These are phyloP conservation scores for Entrophospora sp. DNA, from an alignment of 192 early-diverging fungal species.

Conservation along the genomic window DNA sequence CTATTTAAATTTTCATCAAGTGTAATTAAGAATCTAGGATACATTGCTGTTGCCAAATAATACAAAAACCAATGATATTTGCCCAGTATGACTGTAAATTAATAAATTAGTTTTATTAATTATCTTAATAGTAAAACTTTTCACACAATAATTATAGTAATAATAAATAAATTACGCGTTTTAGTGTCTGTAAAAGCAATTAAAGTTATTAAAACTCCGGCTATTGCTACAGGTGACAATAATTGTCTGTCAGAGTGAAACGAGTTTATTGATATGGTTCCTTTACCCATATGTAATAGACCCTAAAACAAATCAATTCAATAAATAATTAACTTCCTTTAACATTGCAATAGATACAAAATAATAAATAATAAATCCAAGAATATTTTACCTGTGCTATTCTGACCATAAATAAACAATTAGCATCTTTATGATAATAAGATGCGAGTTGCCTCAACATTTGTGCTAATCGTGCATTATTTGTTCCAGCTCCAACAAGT, in stretches of 20 bases:
- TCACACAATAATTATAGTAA: no score
- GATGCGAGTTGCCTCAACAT: conserved; percentile 93
- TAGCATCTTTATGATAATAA: conserved; percentile 94
- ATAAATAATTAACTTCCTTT: no score
- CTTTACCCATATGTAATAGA: conserved; percentile 95
- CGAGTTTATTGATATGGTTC: conserved; percentile 93
- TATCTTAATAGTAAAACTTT: no score
- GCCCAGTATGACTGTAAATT: conserved; percentile 65
- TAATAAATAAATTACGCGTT: conserved; percentile 47
- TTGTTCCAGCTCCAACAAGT: conserved; percentile 95
- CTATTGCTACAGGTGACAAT: conserved; percentile 81
- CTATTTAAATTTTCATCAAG: conserved; percentile 83
- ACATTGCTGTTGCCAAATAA: conserved; percentile 87
- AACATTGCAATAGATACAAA: no score
- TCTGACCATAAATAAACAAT: conserved; percentile 75
- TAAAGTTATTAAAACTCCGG: conserved; percentile 80
- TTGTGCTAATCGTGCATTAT: conserved; percentile 97
- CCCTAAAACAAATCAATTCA: conserved; percentile 48
- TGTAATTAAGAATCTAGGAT: conserved; percentile 97
- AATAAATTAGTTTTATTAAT: background rate
- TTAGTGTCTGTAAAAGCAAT: conserved; percentile 89
- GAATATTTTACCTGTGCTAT: conserved; percentile 56
- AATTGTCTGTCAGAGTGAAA: conserved; percentile 88
- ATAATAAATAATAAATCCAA: background rate
- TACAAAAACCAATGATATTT: conserved; percentile 92